These are phyloP conservation scores for Leccinum fibrillosum DNA, from an alignment of 768 basidiomycete species.

Conservation along the genomic window DNA sequence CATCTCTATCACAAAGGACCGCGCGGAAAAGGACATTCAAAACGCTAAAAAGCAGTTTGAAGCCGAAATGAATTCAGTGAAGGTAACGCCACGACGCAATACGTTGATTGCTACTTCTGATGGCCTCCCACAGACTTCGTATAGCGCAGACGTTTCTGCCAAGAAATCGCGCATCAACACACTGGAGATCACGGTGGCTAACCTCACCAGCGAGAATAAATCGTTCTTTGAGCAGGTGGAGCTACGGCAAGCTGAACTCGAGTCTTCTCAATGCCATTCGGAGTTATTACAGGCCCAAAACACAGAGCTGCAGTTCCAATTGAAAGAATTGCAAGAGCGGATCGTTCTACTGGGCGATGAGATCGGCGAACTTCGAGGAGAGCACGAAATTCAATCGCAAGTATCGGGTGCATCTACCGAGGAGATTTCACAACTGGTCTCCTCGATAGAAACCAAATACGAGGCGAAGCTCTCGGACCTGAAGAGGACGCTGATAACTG, in stretches of 20 bases:
- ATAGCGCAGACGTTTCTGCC: slow-evolving; percentile 61
- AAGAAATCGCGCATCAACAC: slow-evolving; percentile 62
- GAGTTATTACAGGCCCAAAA: slow-evolving; percentile 76
- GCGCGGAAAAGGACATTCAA: slow-evolving; percentile 70
- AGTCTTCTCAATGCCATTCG: slow-evolving; percentile 73
- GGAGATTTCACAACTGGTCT: slow-evolving; percentile 70
- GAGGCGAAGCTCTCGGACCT: slow-evolving; percentile 75
- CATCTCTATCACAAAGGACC: slow-evolving; percentile 52
- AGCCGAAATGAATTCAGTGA: slow-evolving; percentile 66
- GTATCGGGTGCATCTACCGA: slow-evolving; percentile 49
- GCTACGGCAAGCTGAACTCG: slow-evolving; percentile 83
- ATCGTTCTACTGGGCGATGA: slow-evolving; percentile 70
- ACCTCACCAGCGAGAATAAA: slow-evolving; percentile 71
- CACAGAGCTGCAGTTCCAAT: slow-evolving; percentile 82
- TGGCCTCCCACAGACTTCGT: slow-evolving; percentile 47
- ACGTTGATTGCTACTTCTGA: slow-evolving; percentile 10
- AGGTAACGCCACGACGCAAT: slow-evolving; percentile 43
- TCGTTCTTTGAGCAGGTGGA: slow-evolving; percentile 84
- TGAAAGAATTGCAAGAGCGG: slow-evolving; percentile 77
- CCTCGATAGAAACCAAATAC: slow-evolving; percentile 71
- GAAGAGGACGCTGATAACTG: slow-evolving; percentile 51
- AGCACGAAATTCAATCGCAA: slow-evolving; percentile 45
- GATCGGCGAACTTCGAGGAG: slow-evolving; percentile 57
- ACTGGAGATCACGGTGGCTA: slow-evolving; percentile 69
- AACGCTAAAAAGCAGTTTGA: slow-evolving; percentile 70